Evolutionary conservation across 139 green algal species (phyloP), one percentile per base, ranked within the genome.

Genomic region (Pseudopediastrum boryanum): DNA sequence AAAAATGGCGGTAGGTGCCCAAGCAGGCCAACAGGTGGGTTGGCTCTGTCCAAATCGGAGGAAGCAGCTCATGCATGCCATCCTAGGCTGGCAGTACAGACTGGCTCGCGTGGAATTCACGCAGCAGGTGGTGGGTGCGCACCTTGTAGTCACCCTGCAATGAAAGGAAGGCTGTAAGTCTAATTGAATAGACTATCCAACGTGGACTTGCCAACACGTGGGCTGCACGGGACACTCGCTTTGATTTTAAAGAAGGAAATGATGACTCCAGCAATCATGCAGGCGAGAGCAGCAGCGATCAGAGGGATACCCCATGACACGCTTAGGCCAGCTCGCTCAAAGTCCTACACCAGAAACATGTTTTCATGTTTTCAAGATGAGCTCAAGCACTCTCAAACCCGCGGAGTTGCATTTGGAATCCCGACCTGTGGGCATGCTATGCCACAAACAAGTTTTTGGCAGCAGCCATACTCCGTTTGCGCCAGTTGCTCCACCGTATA

Each of bases 401-500:
- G 50, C 50, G 25, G 48, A 39, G 3, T 65, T 41, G 36, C 70
- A 39, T 25, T 56, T 65, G 1, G 19, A 58, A 58, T 16, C 48
- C 41, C 31, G 7, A 52, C 16, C 27, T 29, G 21, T 9, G 79
- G 79, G 41, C 79, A 84, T 9, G 62, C 65, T 2, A 80, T 61
- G 6, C 50, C 58, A 43, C 73, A 80, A 4, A 80, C 73, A 33
- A 71, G 68, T 35, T 77, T 81, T 64, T 85, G 79, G 71, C 79
- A 85, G 71, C 79, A 85, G 51, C 78, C 78, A 75, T 68, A 83
- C 38, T 75, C 6, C 35, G 43, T 69, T 19, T 50, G 36, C n/a
- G 12, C 19, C 3, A 77, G 4, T 1, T 48, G 4, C 19, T 64
- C 77, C 5, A 31, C 43, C 23, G 77, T 83, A 12, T 71, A 48